Evolutionary conservation across 2,329 filamentous ascomycete genomes (phyloP).

Genomic region (Colletotrichum eleusines): DNA sequence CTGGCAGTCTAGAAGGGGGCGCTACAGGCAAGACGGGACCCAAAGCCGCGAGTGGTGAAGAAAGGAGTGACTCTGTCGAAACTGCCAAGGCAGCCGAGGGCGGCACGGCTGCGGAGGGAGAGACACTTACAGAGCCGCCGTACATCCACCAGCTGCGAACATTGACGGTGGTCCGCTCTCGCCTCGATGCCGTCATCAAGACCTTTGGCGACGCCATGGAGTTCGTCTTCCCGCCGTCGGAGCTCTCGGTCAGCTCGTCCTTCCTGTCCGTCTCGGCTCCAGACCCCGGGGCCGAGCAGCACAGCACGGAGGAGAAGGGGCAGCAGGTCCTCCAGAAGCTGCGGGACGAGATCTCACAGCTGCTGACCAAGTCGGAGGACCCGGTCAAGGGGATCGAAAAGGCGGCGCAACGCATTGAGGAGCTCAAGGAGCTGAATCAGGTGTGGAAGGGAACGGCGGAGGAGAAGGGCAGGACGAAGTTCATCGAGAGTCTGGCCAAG

Average conservation of each 20-base stretch:
- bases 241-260: slow-evolving; percentile 84
- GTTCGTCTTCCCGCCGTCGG: slow-evolving; percentile 90
- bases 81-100: slow-evolving; percentile 20
- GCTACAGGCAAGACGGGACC: slow-evolving; percentile 38
- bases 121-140: slow-evolving; percentile 62
- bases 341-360: slow-evolving; percentile 76
- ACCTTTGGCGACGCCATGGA: slow-evolving; percentile 96
- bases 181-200: slow-evolving; percentile 90
- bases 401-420: slow-evolving; percentile 79
- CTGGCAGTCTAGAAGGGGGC: slow-evolving; percentile 57
- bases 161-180: slow-evolving; percentile 81
- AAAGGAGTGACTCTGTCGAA: slow-evolving; percentile 24
- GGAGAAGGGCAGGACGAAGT: slow-evolving; percentile 84
- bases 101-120: slow-evolving; percentile 39
- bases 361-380: slow-evolving; percentile 70
- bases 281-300: slow-evolving; percentile 69
- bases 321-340: slow-evolving; percentile 81
- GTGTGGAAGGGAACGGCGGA: slow-evolving; percentile 98
- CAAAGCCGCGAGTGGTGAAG: slow-evolving; percentile 32
- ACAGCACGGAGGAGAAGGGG: slow-evolving; percentile 86
- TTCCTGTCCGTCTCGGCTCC: slow-evolving; percentile 93
- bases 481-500: slow-evolving; percentile 85
- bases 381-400: slow-evolving; percentile 77
- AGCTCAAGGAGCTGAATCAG: slow-evolving; percentile 78
- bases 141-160: slow-evolving; percentile 86